Evolutionary conservation across 1,284 basidiomycete species (phyloP), one percentile per base, ranked within the genome.

Genomic region (Boletus semigastroideus): DNA sequence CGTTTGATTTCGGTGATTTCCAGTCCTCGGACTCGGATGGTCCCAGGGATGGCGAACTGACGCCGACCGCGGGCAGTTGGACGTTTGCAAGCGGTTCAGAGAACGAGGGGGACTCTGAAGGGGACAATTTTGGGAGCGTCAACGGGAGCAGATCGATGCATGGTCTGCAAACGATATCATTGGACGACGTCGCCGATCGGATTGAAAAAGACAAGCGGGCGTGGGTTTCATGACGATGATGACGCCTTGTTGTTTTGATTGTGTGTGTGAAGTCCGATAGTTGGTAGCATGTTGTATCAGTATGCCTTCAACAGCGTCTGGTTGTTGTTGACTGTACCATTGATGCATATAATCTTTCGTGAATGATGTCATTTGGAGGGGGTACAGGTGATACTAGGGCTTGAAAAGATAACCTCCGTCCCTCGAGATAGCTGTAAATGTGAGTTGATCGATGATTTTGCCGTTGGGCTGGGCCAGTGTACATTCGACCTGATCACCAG

Each of bases 401-500:
- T 64, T 61, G 57, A 86, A 90, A 48, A 74, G 71, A 69, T 89
- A 90, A 1, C 92, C 92, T 20, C 87, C 88, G 49, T 81, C 69
- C 51, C 93, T 77, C 52, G 84, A 75, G 14, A 84, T 74, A 2
- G 84, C 86, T 20, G 78, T 76, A 62, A 94, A 87, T 55, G 80
- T 76, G 44, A 94, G 77, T 53, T 78, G 74, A 46, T 83, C 77
- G 30, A 92, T 72, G 52, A 83, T 69, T 50, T 83, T 78, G 42
- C 87, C 82, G 0, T 76, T 73, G 3, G 78, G 64, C 51, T 85
- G 82, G 10, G 80, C 75, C n/a, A 98, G 70, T 4, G 80, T 75
- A 55, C 92, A 96, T 54, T 84, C 80, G 54, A 98, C 80, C 34
- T 77, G 79, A 70, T 99, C 93, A 0, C 93, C 93, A 2, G 86